Evolutionary conservation across 495 filamentous ascomycete species (phyloP), one percentile per base, ranked within the genome.

Genomic region (Xylaria acuta): DNA sequence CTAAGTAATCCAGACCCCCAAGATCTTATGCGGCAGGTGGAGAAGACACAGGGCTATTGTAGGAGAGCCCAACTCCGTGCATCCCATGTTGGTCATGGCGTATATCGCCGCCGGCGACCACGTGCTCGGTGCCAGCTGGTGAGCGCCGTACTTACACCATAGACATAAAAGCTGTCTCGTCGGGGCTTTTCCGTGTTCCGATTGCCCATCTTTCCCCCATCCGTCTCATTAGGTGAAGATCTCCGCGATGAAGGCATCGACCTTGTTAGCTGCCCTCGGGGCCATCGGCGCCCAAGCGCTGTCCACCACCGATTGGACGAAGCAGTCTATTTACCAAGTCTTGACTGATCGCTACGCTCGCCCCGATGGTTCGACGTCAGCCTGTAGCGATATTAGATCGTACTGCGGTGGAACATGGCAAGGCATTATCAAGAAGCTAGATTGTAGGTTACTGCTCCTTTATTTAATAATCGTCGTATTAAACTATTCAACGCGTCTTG

Each of bases 361-460:
- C 20, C 86, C 89, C 5, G 87, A 92, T 79, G 84, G 84, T 22
- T 92, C 89, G 47, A 92, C 88, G 1, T 89, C 88, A 27, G 78
- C 81, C 70, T 68, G 82, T 64, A 88, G 86, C 75, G 80, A 89
- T 81, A 79, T 87, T 12, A 78, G 76, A 7, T 81, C 85, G 47
- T 94, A 93, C 81, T 95, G 92, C 71, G 92, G 92, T 47, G 93
- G 93, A n/a, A 90, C 88, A 51, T 94, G 88, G 56, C 82, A 83
- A 70, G 93, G 93, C 14, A 86, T 95, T 64, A 90, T 90, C 69
- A 86, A 91, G 43, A 83, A 90, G 64, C 79, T 92, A 30, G 89
- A 90, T 78, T 84, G 68, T 70, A 64, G 34, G 68, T 62, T 22
- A 12, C 8, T 18, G 41, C 12, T n/a, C 63, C 41, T 41, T 56